phyloP scores from a whole-genome alignment of 495 filamentous ascomycete genomes.

The Aspergillus leporis region DNA sequence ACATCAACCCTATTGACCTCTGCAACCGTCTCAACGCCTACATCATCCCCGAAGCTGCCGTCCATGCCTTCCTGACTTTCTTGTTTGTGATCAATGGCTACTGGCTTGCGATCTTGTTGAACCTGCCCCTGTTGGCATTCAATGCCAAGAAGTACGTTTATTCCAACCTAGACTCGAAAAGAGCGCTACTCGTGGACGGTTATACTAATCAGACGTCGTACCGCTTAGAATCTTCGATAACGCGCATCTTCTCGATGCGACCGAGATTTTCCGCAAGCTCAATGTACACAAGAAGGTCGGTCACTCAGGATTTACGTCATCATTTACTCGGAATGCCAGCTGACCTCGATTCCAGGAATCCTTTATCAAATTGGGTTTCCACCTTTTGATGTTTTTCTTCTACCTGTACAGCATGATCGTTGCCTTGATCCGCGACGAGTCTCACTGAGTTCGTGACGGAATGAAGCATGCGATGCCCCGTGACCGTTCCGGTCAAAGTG shows the following conservation, averaged over 20 bases:
- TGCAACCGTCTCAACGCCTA: conserved; percentile 99
- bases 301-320: conserved; percentile 15
- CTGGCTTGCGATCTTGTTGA: conserved; percentile 91
- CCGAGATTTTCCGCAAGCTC: conserved; percentile 98
- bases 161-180: conserved; percentile 17
- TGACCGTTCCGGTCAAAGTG: conserved; percentile 24
- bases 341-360: conserved; percentile 69
- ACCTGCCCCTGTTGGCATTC: conserved; percentile 87
- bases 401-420: conserved; percentile 99
- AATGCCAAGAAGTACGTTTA: conserved; percentile 91
- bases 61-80: conserved; percentile 92
- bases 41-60: conserved; percentile 97
- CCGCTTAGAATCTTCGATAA: conserved; percentile 87
- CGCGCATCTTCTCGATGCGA: conserved; percentile 93
- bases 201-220: conserved; percentile 6
- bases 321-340: conserved; percentile 5
- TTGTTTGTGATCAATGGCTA: conserved; percentile 98
- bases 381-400: conserved; percentile 99
- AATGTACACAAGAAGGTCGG: conserved; percentile 98
- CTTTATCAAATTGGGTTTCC: conserved; percentile 98
- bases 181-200: conserved; percentile 12
- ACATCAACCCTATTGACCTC: conserved; percentile 99
- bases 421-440: conserved; percentile 93
- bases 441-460: conserved; percentile 61
- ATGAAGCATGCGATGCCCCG: conserved; percentile 45